Conservation (phyloP, 306 rosid genomes). For the Castanea sativa region DNA sequence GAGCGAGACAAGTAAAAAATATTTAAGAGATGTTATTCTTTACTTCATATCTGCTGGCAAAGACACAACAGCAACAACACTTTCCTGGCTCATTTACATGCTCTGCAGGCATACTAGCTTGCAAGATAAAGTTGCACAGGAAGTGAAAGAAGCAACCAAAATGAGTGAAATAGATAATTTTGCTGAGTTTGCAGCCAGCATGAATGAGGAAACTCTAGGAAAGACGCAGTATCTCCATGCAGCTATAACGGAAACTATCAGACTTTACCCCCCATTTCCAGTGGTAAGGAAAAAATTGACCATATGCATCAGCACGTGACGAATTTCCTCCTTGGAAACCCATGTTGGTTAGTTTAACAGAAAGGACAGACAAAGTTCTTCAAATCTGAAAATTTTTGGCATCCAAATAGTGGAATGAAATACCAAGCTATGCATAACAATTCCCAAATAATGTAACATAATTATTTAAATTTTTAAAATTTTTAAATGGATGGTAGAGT, state of each 20-base stretch:
- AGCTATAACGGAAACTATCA: constrained; percentile 72
- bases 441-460: too few species aligned
- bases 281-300: constrained; percentile 43
- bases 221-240: constrained; percentile 75
- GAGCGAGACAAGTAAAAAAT: constrained; percentile 31
- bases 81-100: constrained; percentile 71
- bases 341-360: too few species aligned
- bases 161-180: constrained; percentile 31
- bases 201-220: constrained; percentile 56
- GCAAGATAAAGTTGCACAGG: constrained; percentile 59
- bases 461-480: too few species aligned
- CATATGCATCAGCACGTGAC: background rate
- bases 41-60: constrained; percentile 67
- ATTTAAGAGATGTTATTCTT: constrained; percentile 62
- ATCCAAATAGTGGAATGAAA: too few species aligned
- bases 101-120: constrained; percentile 57
- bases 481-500: too few species aligned
- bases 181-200: constrained; percentile 36
- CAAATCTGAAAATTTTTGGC: too few species aligned
- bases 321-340: background rate
- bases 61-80: constrained; percentile 67
- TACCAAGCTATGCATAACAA: too few species aligned
- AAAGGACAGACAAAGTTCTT: background rate
- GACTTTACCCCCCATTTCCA: constrained; percentile 77
- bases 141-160: constrained; percentile 50